Evolutionary conservation across 164 flowering plant species (phyloP).

Genomic region (Tetracentron sinense): DNA sequence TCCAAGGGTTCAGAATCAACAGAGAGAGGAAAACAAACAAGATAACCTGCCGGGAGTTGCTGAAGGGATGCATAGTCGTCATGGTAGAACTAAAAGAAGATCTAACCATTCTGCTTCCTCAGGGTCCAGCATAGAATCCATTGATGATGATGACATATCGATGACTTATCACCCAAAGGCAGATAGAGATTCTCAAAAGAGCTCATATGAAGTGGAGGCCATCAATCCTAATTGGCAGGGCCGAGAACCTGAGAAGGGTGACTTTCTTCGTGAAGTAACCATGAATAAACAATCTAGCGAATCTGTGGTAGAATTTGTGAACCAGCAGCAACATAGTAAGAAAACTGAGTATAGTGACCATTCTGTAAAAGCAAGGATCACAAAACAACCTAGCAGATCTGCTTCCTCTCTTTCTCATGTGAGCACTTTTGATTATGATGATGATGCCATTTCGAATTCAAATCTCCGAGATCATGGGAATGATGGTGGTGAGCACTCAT

Average conservation of each 20-base stretch:
- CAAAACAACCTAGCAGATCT: conserved; percentile 22
- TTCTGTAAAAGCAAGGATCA: conserved; percentile 22
- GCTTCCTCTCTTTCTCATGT: conserved; percentile 30
- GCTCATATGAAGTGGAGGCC: conserved; percentile 24
- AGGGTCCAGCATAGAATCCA: conserved; percentile 18
- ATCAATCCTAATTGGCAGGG: conserved; percentile 8
- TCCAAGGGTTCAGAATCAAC: conserved; percentile 6
- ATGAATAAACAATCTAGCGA: conserved; percentile 25
- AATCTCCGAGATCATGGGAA: conserved; percentile 12
- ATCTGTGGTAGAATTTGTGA: conserved; percentile 18
- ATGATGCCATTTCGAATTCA: conserved; percentile 13
- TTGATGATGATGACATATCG: conserved; percentile 18
- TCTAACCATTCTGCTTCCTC: conserved; percentile 27
- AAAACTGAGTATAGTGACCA: conserved; percentile 20
- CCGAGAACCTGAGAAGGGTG: conserved; percentile 9
- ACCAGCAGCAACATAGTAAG: conserved; percentile 7
- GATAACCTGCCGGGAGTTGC: conserved; percentile 18
- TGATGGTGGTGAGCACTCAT: conserved; percentile 23
- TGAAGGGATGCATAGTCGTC: conserved; percentile 16
- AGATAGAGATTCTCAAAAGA: conserved; percentile 30
- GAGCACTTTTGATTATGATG: conserved; percentile 22
- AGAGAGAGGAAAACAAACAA: conserved; percentile 7
- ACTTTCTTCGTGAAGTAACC: conserved; percentile 13
- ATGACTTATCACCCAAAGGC: conserved; percentile 13
- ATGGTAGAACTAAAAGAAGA: conserved; percentile 11